These are phyloP conservation scores for Penicillium vulpinum DNA, from an alignment of 2,329 filamentous ascomycete genomes.

Conservation along the genomic window DNA sequence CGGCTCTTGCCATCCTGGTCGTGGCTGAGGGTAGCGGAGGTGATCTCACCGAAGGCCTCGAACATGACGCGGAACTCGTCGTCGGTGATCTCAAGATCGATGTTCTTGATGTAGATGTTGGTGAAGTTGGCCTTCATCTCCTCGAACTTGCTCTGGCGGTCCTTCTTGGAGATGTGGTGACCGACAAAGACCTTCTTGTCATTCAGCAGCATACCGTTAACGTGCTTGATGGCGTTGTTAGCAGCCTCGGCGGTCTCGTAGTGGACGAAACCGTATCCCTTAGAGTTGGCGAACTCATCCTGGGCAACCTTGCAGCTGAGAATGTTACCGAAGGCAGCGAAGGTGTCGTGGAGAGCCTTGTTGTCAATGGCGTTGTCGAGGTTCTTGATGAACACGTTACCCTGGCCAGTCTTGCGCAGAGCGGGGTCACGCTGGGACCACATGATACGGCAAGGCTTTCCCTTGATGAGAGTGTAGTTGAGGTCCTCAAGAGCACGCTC, in stretches of 20 bases:
- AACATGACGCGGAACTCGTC: constrained; percentile 95
- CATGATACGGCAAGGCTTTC: constrained; percentile 99
- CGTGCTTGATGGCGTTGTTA: constrained; percentile 96
- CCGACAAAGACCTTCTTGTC: constrained; percentile 99
- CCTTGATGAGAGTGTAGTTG: constrained; percentile 99
- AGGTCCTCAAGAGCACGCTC: constrained; percentile 98
- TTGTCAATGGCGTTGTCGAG: constrained; percentile 98
- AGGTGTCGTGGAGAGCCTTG: constrained; percentile 99
- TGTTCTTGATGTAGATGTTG: constrained; percentile 99
- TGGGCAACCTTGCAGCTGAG: constrained; percentile 99
- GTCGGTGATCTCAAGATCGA: constrained; percentile 78
- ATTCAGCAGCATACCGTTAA: constrained; percentile 99
- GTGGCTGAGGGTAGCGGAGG: constrained; percentile 89
- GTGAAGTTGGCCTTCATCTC: constrained; percentile 99
- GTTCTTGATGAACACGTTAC: constrained; percentile 99
- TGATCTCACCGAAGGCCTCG: constrained; percentile 89
- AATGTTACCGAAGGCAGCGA: constrained; percentile 98
- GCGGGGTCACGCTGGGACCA: constrained; percentile 99
- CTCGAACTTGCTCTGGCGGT: constrained; percentile 99
- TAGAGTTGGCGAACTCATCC: constrained; percentile 94
- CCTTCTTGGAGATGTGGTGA: constrained; percentile 99
- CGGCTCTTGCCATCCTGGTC: constrained; percentile 89
- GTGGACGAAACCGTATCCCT: constrained; percentile 98
- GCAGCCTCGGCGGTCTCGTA: constrained; percentile 99
- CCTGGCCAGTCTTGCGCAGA: constrained; percentile 97